Evolutionary conservation across 371 early-diverging fungal species (phyloP).

Genomic region (Actinomortierella wolfii): DNA sequence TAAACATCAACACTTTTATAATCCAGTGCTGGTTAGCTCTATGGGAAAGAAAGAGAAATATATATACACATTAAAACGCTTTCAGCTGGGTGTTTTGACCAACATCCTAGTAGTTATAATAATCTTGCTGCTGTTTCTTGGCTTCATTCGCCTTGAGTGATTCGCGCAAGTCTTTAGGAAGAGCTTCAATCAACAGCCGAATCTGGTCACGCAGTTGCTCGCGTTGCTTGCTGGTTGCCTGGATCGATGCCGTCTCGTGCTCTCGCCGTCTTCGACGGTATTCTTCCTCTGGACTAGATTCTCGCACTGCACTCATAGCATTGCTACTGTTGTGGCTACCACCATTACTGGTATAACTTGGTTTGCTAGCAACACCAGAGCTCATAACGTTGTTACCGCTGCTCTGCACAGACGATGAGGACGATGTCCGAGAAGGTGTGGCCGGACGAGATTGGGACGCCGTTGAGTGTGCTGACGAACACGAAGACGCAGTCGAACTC

Average conservation of each 20-base stretch:
- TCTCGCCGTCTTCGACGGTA: conserved; percentile 19
- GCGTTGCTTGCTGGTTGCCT: conserved; percentile 38
- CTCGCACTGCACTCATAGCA: conserved; percentile 7
- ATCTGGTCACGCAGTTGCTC: conserved; percentile 44
- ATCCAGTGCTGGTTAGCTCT: too few species aligned
- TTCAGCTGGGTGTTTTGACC: background rate
- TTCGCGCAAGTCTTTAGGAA: conserved; percentile 43
- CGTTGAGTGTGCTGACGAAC: conserved; percentile 22
- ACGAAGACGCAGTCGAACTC: conserved; percentile 29
- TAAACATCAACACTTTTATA: too few species aligned
- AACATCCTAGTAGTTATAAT: background rate
- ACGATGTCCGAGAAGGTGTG: conserved; percentile 38
- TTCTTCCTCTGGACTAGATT: conserved; percentile 39
- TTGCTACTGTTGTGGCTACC: too few species aligned
- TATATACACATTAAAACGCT: background rate
- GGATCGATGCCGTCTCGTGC: conserved; percentile 38
- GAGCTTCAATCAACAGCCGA: conserved; percentile 34
- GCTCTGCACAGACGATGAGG: conserved; percentile 33
- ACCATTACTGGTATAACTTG: too few species aligned
- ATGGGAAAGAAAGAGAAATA: too few species aligned
- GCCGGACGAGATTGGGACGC: background rate
- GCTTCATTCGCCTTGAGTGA: conserved; percentile 36
- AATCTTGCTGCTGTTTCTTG: conserved; percentile 16
- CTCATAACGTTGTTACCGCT: too few species aligned
- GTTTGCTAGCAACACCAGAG: too few species aligned